Base-by-base conservation (phyloP, 116 monocot genomes). In the Cymodocea nodosa region DNA sequence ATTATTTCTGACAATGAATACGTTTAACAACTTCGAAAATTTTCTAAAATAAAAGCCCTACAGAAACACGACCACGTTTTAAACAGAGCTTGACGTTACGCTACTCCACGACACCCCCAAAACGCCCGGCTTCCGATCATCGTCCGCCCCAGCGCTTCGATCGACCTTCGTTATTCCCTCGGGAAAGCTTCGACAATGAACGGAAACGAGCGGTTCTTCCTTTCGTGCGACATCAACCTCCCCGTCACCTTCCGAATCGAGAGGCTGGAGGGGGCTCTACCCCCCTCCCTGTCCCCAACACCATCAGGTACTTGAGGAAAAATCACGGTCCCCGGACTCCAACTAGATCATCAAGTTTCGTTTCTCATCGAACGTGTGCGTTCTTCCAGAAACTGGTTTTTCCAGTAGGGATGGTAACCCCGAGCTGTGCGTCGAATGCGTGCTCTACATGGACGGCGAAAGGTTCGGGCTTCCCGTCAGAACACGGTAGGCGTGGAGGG, bases 201-300 rank as follows among this genome's bases (percentile, higher is more conserved):
- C 25, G 81, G 80, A 24, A 83, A 74, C 81, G 93, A 88, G 78
- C 81, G 88, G 2, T 93, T 97, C 77, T 88, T 97, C 78, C 73
- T 97, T 23, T 97, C 97, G 19, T 84, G 91, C 80, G 97, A 98
- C 65, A 89, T 98, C 58, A 98, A 86, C 62, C 85, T 82, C 59
- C 92, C 85, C 17, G 89, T 98, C 53, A 78, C 92, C 63, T 88
- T 98, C 75, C 83, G 85, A 20, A 86, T 98, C 64, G 89, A 88
- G 62, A 69, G 85, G 10, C 66, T 91, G 35, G 87, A 91, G 62
- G 91, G 88, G 5, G 75, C 78, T 4, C 83, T 74, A 48, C 70
- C 77, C 12, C 44, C 44, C 44, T 44, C 44, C 9, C 44, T 54
- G 2, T 7, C 19, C 18, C 54, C 54, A 18, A 54, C 17, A 53